These are phyloP conservation scores for Paecilomyces dactylethromorphus DNA, from an alignment of 2,329 filamentous ascomycete genomes.

Conservation along the genomic window DNA sequence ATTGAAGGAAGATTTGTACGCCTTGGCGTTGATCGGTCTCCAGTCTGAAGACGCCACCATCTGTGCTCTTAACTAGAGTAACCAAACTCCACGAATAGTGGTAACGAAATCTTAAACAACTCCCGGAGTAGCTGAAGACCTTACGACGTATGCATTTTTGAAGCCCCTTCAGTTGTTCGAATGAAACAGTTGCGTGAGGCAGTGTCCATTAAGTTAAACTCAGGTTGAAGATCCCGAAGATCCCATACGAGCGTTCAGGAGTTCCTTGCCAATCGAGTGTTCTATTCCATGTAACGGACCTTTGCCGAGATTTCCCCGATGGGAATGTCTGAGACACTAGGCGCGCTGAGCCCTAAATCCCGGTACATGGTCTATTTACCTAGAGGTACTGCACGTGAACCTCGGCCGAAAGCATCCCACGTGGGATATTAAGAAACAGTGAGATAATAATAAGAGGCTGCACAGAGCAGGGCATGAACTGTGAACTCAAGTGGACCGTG, in stretches of 20 bases:
- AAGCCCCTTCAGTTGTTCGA: neutral
- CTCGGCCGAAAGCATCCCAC: neutral
- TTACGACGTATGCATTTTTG: neutral
- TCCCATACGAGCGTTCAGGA: neutral
- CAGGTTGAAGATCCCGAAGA: neutral
- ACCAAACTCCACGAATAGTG: neutral
- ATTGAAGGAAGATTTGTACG: neutral
- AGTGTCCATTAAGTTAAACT: neutral
- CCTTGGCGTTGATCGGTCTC: neutral
- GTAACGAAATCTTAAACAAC: neutral
- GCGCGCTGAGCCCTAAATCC: neutral
- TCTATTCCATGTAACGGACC: neutral
- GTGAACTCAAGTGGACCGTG: too few relatives aligned
- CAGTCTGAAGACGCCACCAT: neutral
- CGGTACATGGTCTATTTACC: neutral
- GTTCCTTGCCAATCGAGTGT: neutral
- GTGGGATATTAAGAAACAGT: neutral
- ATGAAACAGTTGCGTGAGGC: neutral
- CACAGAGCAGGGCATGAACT: neutral
- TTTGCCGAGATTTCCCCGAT: neutral
- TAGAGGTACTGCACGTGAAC: neutral
- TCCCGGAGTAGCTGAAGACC: neutral
- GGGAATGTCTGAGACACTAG: neutral
- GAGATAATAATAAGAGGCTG: neutral
- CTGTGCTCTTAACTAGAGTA: neutral